A percentile compares a stretch with the other conserved stretches of the same genome.
phyloP scores from a whole-genome alignment of 331 rosid species.

The Malus hybrid region DNA sequence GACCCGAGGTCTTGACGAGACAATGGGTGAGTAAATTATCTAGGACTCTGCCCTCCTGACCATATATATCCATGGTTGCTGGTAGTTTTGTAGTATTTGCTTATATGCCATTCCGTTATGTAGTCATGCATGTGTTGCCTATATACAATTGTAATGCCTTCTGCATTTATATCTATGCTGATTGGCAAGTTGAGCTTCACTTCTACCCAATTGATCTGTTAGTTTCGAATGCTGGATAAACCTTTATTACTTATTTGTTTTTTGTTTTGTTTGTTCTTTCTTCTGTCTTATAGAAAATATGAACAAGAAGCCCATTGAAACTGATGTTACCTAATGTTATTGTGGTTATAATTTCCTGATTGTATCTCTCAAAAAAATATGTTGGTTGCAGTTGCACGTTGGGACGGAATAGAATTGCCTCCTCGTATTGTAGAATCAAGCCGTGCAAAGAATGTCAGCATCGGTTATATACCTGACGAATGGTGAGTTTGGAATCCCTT shows the following conservation, averaged over 20 bases:
- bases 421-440: conserved; percentile 26
- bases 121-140: not conserved
- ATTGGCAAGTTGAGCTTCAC: not conserved
- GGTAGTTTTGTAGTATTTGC: not conserved
- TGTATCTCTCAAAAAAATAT: not conserved
- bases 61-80: not conserved
- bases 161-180: not conserved
- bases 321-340: not conserved
- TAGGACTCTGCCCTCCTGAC: not conserved
- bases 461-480: conserved; percentile 77
- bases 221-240: not conserved
- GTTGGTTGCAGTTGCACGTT: conserved; percentile 55
- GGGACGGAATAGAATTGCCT: conserved; percentile 68
- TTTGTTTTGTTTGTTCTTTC: not conserved
- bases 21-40: conserved; percentile 57
- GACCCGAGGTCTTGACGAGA: conserved; percentile 39
- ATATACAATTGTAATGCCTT: not conserved
- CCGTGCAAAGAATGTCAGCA: conserved; percentile 19
- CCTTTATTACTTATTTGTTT: not conserved
- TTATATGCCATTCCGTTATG: not conserved
- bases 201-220: not conserved
- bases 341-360: not conserved
- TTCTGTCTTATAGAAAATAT: not conserved
- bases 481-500: conserved; percentile 48
- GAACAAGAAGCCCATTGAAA: not conserved